Evolutionary conservation across 192 early-diverging fungal species (phyloP).

Genomic region (Coemansia sp.): DNA sequence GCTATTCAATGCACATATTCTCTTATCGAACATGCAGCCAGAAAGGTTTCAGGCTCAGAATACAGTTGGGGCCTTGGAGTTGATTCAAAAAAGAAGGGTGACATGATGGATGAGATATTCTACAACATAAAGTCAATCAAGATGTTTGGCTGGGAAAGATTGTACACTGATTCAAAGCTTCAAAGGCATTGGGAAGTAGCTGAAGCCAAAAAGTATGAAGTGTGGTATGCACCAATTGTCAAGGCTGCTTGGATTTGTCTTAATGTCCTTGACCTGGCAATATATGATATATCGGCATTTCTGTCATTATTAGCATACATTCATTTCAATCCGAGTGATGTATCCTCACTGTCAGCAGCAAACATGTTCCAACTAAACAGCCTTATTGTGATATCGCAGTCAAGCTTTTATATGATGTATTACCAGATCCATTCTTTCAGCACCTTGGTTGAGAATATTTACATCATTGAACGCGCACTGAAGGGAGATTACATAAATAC

Average conservation of each 20-base stretch:
- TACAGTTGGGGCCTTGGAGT: constrained; percentile 9
- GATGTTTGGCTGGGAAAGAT: constrained; percentile 46
- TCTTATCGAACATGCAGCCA: background rate
- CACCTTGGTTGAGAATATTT: background rate
- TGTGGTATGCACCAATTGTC: constrained; percentile 30
- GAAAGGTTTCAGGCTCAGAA: background rate
- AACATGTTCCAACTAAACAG: constrained; percentile 23
- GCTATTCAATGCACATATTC: background rate
- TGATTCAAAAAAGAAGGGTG: background rate
- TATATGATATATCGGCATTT: constrained; percentile 11
- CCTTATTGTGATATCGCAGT: background rate
- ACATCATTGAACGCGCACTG: constrained; percentile 17
- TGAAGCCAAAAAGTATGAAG: background rate
- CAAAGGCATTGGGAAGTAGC: background rate
- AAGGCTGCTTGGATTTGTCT: constrained; percentile 13
- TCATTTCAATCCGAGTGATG: constrained; percentile 6
- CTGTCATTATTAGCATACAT: constrained; percentile 12
- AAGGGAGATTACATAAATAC: constrained; percentile 30
- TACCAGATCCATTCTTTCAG: constrained; percentile 2
- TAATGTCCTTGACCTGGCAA: background rate
- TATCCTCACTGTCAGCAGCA: constrained; percentile 1
- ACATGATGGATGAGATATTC: constrained; percentile 19
- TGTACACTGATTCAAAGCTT: constrained; percentile 27
- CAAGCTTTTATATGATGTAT: background rate
- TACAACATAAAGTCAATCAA: constrained; percentile 29